These are phyloP conservation scores for Zygoascus flipseniorum DNA, from an alignment of 805 yeast genomes.

Conservation along the genomic window DNA sequence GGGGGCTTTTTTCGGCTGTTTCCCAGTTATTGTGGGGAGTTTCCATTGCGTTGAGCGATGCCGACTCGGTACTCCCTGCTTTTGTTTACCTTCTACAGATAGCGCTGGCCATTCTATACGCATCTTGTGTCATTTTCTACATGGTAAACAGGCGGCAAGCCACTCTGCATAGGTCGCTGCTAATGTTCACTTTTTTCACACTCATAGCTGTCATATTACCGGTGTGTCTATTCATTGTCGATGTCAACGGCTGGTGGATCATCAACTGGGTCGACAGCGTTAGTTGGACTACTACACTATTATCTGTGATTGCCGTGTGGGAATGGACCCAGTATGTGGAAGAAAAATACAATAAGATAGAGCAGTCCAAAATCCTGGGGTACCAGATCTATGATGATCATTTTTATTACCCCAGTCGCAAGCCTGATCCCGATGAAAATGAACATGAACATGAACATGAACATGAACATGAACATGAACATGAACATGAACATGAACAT, in stretches of 20 bases:
- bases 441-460: background rate
- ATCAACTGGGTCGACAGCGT: slow-evolving; percentile 64
- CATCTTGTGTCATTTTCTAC: slow-evolving; percentile 52
- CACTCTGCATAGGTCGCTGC: slow-evolving; percentile 41
- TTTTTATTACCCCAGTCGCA: background rate
- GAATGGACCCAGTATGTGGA: slow-evolving; percentile 72
- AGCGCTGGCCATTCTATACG: slow-evolving; percentile 59
- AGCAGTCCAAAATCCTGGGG: slow-evolving; percentile 67
- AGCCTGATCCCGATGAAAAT: too few relatives aligned
- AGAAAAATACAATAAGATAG: slow-evolving; percentile 47
- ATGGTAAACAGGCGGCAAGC: slow-evolving; percentile 43
- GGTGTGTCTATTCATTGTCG: slow-evolving; percentile 66
- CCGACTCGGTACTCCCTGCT: slow-evolving; percentile 46
- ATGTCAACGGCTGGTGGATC: slow-evolving; percentile 69
- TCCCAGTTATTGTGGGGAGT: slow-evolving; percentile 67
- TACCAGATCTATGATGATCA: slow-evolving; percentile 61
- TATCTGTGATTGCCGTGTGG: slow-evolving; percentile 71
- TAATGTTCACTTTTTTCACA: slow-evolving; percentile 50
- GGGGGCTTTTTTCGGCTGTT: slow-evolving; percentile 42
- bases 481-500: background rate
- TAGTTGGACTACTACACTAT: slow-evolving; percentile 60
- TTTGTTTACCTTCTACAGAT: slow-evolving; percentile 67
- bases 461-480: background rate
- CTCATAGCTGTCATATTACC: slow-evolving; percentile 49
- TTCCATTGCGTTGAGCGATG: slow-evolving; percentile 38